phyloP scores from a whole-genome alignment of 2,329 filamentous ascomycete genomes.

The Ilyonectria robusta region DNA sequence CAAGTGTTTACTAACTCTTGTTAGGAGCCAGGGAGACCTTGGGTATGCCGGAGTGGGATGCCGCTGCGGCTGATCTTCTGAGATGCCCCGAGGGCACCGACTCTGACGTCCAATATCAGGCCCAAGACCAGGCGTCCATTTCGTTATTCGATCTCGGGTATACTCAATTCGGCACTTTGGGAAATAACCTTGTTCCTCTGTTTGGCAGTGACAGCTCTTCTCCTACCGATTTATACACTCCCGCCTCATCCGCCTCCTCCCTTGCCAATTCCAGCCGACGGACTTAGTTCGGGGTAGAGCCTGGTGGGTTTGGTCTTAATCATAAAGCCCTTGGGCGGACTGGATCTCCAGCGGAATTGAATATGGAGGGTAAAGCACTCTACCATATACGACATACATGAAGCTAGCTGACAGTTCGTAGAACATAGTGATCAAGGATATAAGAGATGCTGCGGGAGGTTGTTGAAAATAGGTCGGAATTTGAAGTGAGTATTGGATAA shows the following conservation, averaged over 20 bases:
- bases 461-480: slow-evolving; percentile 1
- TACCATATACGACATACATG: too few relatives aligned
- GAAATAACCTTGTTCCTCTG: neutral
- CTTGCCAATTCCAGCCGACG: slow-evolving; percentile 28
- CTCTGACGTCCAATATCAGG: too few relatives aligned
- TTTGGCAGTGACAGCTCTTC: neutral
- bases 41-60: neutral
- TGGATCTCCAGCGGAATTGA: slow-evolving; percentile 32
- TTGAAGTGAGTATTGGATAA: slow-evolving; percentile 17
- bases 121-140: neutral
- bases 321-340: slow-evolving; percentile 20
- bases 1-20: neutral
- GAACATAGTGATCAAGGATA: neutral
- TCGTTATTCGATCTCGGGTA: neutral
- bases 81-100: neutral
- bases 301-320: slow-evolving; percentile 28
- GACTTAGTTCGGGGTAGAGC: slow-evolving; percentile 32
- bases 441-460: slow-evolving; percentile 8
- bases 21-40: slow-evolving; percentile 1
- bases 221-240: neutral
- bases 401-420: neutral
- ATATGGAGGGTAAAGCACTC: neutral
- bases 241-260: neutral
- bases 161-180: too few relatives aligned
- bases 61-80: too few relatives aligned